These are phyloP conservation scores for Cercospora nicotianae DNA, from an alignment of 2,329 filamentous ascomycete species.

Conservation along the genomic window DNA sequence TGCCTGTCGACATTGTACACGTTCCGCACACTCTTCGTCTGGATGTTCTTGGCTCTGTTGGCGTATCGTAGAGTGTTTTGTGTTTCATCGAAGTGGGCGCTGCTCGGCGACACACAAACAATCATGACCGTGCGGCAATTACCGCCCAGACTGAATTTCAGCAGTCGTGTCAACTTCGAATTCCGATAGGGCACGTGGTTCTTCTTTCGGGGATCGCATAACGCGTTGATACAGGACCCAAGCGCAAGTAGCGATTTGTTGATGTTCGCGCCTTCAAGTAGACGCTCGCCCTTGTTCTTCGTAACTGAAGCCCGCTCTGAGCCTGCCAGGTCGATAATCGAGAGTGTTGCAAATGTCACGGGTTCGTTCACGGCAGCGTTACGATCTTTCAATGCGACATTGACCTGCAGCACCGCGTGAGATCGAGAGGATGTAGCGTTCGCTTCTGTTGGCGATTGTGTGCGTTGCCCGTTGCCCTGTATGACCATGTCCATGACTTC, in stretches of 20 bases:
- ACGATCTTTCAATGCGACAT: constrained; percentile 88
- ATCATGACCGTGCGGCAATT: constrained; percentile 99
- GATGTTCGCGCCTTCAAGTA: constrained; percentile 96
- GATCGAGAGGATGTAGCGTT: constrained; percentile 97
- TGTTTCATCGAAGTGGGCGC: constrained; percentile 94
- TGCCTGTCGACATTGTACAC: constrained; percentile 99
- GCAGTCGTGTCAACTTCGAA: constrained; percentile 89
- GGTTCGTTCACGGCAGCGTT: constrained; percentile 92
- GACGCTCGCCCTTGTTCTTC: constrained; percentile 88
- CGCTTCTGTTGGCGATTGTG: constrained; percentile 93
- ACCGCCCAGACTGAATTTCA: constrained; percentile 95
- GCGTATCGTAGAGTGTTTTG: constrained; percentile 97
- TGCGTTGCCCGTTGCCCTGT: constrained; percentile 87
- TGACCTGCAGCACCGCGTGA: constrained; percentile 96
- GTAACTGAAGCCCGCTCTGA: constrained; percentile 95
- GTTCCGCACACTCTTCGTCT: constrained; percentile 98
- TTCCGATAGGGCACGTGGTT: constrained; percentile 97
- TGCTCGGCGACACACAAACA: constrained; percentile 94
- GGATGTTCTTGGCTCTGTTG: constrained; percentile 98
- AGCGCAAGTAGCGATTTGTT: constrained; percentile 96
- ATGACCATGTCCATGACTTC: constrained; percentile 99
- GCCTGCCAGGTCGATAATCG: constrained; percentile 95
- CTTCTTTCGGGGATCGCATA: constrained; percentile 87
- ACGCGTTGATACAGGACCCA: constrained; percentile 95
- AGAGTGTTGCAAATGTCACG: constrained; percentile 96